Evolutionary conservation across 1,284 basidiomycete species (phyloP), one percentile per base, ranked within the genome.

Genomic region (Meripilus lineatus): DNA sequence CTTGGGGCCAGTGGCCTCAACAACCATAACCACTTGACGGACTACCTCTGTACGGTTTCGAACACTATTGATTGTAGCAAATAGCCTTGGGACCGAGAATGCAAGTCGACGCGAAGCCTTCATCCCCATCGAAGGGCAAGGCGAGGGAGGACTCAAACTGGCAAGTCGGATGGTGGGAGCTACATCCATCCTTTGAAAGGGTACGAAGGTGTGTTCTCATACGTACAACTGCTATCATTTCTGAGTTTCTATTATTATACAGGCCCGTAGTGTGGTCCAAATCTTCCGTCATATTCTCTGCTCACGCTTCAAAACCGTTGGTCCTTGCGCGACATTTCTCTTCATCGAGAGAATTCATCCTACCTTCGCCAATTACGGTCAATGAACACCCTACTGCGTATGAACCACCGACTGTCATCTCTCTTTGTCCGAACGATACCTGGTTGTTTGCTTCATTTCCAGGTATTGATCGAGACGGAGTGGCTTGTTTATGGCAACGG

Each of bases 381-480:
- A 48, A 66, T 13, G 58, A 65, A 17, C 64, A 72, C 0, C 66
- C 76, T 4, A 47, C 59, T 5, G 66, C 70, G 1, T 88, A 79
- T 56, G 71, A 72, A 14, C 76, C 86, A 7, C 81, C 86, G 0
- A 74, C 73, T 3, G 59, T 82, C 14, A 75, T 89, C 40, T 72
- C 75, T 6, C 68, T 77, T 20, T 75, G 78, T 10, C 71, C 81
- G 1, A 65, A 67, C 21, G 78, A 80, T 44, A 68, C 73, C 35
- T 81, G 75, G 75, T 57, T 89, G 2, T 89, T 87, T 56, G 84
- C 85, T 2, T 89, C 80, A 58, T 89, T 84, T 56, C 81, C 85
- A 10, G 69, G 79, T 25, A 65, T 63, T 24, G 70, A 70, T 22
- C 55, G 62, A 1, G 75, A 79, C 39, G 80, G 83, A 5, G 58